Evolutionary conservation across 1,284 basidiomycete species (phyloP).

Genomic region (Austropuccinia psidii): DNA sequence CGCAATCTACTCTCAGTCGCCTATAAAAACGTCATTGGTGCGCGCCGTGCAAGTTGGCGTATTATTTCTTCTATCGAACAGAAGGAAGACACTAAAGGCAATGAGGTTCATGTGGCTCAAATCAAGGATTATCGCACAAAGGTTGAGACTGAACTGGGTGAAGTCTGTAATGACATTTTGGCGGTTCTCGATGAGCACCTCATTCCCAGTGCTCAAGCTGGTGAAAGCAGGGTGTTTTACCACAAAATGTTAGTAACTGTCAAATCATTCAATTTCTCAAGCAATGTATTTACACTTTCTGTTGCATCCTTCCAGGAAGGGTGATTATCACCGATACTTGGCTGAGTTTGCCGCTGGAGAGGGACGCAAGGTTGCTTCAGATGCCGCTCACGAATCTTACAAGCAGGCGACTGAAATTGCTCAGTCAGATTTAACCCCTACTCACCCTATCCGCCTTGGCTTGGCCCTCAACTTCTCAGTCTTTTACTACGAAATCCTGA

Average conservation of each 20-base stretch:
- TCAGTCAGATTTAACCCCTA: slow-evolving; percentile 38
- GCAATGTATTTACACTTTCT: neutral
- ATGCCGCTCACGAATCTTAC: slow-evolving; percentile 48
- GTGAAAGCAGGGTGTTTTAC: slow-evolving; percentile 45
- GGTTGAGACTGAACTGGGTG: slow-evolving; percentile 43
- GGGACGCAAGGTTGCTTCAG: slow-evolving; percentile 41
- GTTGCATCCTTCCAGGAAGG: slow-evolving; percentile 46
- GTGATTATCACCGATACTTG: slow-evolving; percentile 53
- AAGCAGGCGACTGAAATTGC: slow-evolving; percentile 39
- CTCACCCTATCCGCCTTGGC: slow-evolving; percentile 44
- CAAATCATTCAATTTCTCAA: neutral
- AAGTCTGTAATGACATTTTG: slow-evolving; percentile 45
- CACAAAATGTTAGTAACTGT: slow-evolving; percentile 43
- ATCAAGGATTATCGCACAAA: slow-evolving; percentile 47
- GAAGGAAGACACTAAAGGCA: slow-evolving; percentile 48
- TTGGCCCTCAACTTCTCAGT: slow-evolving; percentile 52
- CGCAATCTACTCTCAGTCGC: slow-evolving; percentile 64
- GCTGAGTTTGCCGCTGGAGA: slow-evolving; percentile 51
- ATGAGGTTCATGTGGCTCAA: slow-evolving; percentile 41
- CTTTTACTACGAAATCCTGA: slow-evolving; percentile 53
- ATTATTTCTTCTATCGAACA: slow-evolving; percentile 49
- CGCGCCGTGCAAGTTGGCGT: slow-evolving; percentile 48
- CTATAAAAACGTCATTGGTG: slow-evolving; percentile 86
- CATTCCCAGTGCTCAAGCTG: slow-evolving; percentile 46
- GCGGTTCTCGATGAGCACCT: slow-evolving; percentile 45